These are phyloP conservation scores for Cenchrus americanus DNA, from an alignment of 176 grass and related monocot genomes.

Conservation along the genomic window DNA sequence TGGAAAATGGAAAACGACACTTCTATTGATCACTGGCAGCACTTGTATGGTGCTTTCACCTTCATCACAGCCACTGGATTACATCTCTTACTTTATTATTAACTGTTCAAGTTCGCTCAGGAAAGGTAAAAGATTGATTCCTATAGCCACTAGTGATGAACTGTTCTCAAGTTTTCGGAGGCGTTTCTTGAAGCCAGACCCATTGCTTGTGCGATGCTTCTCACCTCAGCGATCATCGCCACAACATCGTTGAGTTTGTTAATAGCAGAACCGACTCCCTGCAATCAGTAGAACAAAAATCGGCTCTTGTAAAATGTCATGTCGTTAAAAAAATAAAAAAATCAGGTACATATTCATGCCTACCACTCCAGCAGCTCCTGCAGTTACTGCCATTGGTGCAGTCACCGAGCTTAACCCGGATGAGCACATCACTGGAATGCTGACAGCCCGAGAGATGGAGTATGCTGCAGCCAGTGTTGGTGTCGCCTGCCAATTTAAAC, in stretches of 20 bases:
- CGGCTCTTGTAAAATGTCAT: neutral
- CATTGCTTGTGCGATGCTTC: constrained; percentile 66
- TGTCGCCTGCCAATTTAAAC: constrained; percentile 59
- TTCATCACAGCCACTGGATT: neutral
- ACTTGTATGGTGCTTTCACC: neutral
- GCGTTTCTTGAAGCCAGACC: constrained; percentile 35
- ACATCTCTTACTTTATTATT: constrained; percentile 16
- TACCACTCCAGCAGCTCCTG: constrained; percentile 93
- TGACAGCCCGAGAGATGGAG: constrained; percentile 81
- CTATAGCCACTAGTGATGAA: constrained; percentile 35
- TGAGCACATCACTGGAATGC: constrained; percentile 90
- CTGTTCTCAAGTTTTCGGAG: constrained; percentile 47
- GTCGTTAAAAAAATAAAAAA: too few species aligned
- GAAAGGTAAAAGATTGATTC: neutral
- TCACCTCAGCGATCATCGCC: constrained; percentile 87
- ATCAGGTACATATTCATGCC: neutral
- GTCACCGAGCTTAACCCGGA: constrained; percentile 93
- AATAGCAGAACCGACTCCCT: constrained; percentile 81
- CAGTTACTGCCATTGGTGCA: constrained; percentile 83
- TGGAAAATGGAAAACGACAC: neutral
- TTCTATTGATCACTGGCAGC: neutral
- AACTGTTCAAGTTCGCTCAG: neutral
- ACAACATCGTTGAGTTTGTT: constrained; percentile 81
- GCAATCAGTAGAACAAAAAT: constrained; percentile 20
- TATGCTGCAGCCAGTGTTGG: constrained; percentile 92